Evolutionary conservation across 2,329 filamentous ascomycete species (phyloP).

Genomic region (Penicillium aurantiogriseum): DNA sequence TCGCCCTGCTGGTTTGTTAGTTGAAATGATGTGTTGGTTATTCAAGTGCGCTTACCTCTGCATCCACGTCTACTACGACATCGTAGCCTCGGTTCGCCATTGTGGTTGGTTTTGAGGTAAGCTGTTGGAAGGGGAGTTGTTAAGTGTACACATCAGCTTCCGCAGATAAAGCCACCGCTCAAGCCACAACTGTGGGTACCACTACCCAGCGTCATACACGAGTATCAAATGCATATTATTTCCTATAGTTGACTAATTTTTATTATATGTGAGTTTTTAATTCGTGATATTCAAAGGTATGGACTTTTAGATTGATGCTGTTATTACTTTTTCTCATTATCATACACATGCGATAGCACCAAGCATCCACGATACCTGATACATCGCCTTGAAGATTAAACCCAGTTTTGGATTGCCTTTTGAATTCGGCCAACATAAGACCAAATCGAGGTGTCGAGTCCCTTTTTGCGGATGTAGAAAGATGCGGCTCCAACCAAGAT

Average conservation of each 20-base stretch:
- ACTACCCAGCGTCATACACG: not conserved
- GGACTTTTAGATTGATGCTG: not conserved
- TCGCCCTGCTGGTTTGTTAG: constrained; percentile 66
- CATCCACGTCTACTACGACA: constrained; percentile 95
- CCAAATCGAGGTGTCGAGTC: constrained; percentile 37
- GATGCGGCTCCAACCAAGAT: constrained; percentile 67
- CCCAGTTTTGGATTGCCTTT: constrained; percentile 21
- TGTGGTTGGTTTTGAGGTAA: constrained; percentile 29
- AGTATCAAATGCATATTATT: not conserved
- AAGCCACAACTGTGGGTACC: constrained; percentile 27
- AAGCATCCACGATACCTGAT: not conserved
- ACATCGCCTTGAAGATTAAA: constrained; percentile 3
- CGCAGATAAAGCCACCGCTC: constrained; percentile 29
- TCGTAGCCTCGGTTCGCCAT: constrained; percentile 92
- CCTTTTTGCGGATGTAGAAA: constrained; percentile 60
- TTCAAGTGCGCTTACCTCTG: constrained; percentile 65
- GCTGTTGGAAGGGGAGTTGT: constrained; percentile 22
- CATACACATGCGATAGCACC: constrained; percentile 5
- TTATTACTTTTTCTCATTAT: constrained; percentile 1
- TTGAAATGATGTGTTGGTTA: not conserved
- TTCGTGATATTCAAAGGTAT: not conserved
- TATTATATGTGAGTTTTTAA: not conserved
- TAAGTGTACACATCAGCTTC: constrained; percentile 39
- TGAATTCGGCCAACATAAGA: constrained; percentile 32
- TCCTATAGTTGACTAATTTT: not conserved